Evolutionary conservation across 2,329 filamentous ascomycete genomes (phyloP), one percentile per base, ranked within the genome.

Genomic region (Dactylellina sp.): DNA sequence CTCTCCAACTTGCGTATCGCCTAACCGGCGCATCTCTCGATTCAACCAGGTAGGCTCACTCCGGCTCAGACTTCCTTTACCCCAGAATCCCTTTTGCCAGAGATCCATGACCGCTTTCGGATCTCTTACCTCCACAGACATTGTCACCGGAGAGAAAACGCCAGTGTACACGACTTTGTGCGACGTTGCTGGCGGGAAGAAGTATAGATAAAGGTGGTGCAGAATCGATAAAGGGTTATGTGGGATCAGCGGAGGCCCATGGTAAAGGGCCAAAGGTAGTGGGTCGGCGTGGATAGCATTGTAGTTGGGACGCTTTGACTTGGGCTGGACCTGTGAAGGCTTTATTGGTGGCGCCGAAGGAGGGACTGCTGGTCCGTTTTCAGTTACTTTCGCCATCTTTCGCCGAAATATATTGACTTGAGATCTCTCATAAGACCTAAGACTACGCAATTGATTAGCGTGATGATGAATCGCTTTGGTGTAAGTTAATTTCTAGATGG

Each of bases 51-150:
- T 95, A 1, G 94, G 94, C 81, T 99, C 94, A 84, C 93, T 97
- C 78, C 96, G 88, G 83, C 93, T 97, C 70, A 98, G 84, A 78
- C 85, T 94, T 47, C 95, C 95, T 81, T 97, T 97, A 52, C 96
- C 96, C 81, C 94, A 99, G 82, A 99, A 99, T 3, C 95, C 95
- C 83, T 96, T 92, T 81, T 97, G 91, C 95, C 96, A 99, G 22
- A 99, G 82, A 0, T 89, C 92, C 62, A 90, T 86, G 75, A 96
- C 89, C 2, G 92, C 89, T 63, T 85, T 84, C 24, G 88, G 84
- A 80, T 97, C 90, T 16, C 88, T 92, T 65, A 99, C 85, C 80
- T 97, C 92, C 14, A 99, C 86, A 0, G 93, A 95, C 28, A 89
- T 88, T 2, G 92, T 96, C 65, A 89, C 87, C 1, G 87, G 82